Conservation (phyloP, 345 rosid genomes). For the Combretum micranthum region DNA sequence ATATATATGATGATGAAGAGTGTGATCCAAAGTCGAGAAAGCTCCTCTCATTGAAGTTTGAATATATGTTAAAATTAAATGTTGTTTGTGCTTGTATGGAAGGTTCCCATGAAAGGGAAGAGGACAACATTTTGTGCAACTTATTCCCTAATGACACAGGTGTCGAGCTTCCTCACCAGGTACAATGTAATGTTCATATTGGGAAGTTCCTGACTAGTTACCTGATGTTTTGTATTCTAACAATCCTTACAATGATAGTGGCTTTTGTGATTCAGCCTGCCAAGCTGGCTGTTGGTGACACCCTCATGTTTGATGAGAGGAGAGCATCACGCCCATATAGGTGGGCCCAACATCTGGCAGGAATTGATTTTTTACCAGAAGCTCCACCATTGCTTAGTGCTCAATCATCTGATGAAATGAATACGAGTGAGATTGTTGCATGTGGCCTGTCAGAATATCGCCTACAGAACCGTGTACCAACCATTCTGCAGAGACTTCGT, state of each 20-base stretch:
- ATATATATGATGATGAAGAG: conserved; percentile 51
- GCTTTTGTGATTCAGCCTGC: conserved; percentile 62
- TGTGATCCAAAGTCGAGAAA: conserved; percentile 49
- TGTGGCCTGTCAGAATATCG: conserved; percentile 58
- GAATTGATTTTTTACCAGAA: conserved; percentile 89
- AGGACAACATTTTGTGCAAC: conserved; percentile 50
- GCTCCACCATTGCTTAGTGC: conserved; percentile 55
- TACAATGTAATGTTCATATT: conserved; percentile 14
- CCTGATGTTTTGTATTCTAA: background rate
- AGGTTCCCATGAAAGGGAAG: conserved; percentile 50
- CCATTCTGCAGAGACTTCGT: conserved; percentile 72
- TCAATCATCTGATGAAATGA: conserved; percentile 38
- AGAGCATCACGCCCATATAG: conserved; percentile 75
- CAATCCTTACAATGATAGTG: conserved; percentile 11
- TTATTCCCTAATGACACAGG: conserved; percentile 82
- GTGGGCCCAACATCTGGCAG: conserved; percentile 95
- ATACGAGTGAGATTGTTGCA: conserved; percentile 36
- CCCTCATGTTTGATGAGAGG: conserved; percentile 44
- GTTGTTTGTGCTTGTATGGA: conserved; percentile 66
- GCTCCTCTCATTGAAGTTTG: conserved; percentile 60
- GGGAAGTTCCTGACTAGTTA: background rate
- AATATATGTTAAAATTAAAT: conserved; percentile 74
- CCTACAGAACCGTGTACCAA: conserved; percentile 64
- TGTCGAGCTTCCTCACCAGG: conserved; percentile 89
- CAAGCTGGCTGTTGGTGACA: conserved; percentile 58